Evolutionary conservation across 1,284 basidiomycete genomes (phyloP), one percentile per base, ranked within the genome.

Genomic region (Pseudozyma sp.): DNA sequence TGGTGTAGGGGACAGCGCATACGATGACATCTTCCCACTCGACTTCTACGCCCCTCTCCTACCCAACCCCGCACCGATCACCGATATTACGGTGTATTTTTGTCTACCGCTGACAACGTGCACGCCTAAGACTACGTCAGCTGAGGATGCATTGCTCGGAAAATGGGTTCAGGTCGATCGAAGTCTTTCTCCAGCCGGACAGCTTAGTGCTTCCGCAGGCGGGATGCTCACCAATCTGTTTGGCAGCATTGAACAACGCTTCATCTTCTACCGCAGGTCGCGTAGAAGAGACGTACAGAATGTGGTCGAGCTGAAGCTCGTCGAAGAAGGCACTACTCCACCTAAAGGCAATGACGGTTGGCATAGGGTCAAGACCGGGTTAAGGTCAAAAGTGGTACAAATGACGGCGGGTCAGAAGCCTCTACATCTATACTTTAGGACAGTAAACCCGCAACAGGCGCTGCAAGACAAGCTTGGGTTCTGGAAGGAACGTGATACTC

Each of bases 101-200:
- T 96, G 93, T 79, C 86, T 91, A 54, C 85, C 94, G 31, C 84
- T 86, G 6, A 84, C 90, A 44, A 86, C 86, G 12, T 96, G 95
- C 82, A 85, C 86, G 1, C 93, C 94, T 0, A 83, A 87, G 4
- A 89, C 91, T 0, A 92, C 90, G 0, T 87, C 88, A 10, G 91
- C 92, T 72, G 85, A 91, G 39, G 93, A 95, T 82, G 90, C 91
- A 5, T 88, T 90, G 56, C 91, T 91, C 76, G 94, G 94, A 0
- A 92, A 91, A 80, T 96, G 94, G 94, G 93, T 96, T 1, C 89
- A 91, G 19, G 91, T 95, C 9, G 89, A 90, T 19, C 88, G 90
- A 18, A 91, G 95, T 83, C 85, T 96, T 38, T 93, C 94, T 82
- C 81, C 86, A 77, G 86, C 88, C 5, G 91, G 76, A 11, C 53